phyloP scores from a whole-genome alignment of 495 filamentous ascomycete genomes.

The Penicillium paradoxum region DNA sequence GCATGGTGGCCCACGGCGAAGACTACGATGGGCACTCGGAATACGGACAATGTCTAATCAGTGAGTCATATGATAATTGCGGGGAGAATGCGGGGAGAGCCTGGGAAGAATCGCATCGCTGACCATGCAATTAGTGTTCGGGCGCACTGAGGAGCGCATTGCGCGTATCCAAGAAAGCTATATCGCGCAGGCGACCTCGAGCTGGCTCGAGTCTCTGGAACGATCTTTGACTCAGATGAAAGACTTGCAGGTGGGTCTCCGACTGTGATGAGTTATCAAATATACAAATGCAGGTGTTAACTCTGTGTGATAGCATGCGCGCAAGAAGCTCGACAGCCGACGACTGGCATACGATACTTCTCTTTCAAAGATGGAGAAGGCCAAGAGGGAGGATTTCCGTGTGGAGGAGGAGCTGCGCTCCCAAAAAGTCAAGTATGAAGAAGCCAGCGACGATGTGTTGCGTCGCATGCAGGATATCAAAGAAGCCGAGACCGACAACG shows the following conservation, averaged over 20 bases:
- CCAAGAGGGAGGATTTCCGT: conserved; percentile 87
- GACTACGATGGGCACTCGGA: conserved; percentile 91
- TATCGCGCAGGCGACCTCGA: conserved; percentile 71
- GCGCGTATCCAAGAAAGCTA: conserved; percentile 84
- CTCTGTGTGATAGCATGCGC: conserved; percentile 38
- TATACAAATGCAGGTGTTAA: neutral
- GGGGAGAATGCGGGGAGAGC: neutral
- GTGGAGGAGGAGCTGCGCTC: conserved; percentile 89
- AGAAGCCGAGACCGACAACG: conserved; percentile 79
- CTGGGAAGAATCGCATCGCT: conserved; percentile 4
- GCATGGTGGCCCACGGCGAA: conserved; percentile 88
- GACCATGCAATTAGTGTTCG: conserved; percentile 52
- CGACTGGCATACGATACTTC: conserved; percentile 90
- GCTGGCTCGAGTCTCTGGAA: conserved; percentile 90
- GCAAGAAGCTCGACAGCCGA: conserved; percentile 92
- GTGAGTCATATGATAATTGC: conserved; percentile 42
- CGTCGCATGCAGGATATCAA: conserved; percentile 96
- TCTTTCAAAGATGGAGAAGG: conserved; percentile 86
- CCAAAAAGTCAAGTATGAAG: conserved; percentile 94
- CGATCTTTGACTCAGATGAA: conserved; percentile 92
- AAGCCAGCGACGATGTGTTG: conserved; percentile 87
- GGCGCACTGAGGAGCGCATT: conserved; percentile 81
- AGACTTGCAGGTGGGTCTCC: conserved; percentile 74
- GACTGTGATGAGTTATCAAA: neutral
- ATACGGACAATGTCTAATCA: conserved; percentile 82